phyloP scores from a whole-genome alignment of 805 yeast species.

The Candida easanensis region DNA sequence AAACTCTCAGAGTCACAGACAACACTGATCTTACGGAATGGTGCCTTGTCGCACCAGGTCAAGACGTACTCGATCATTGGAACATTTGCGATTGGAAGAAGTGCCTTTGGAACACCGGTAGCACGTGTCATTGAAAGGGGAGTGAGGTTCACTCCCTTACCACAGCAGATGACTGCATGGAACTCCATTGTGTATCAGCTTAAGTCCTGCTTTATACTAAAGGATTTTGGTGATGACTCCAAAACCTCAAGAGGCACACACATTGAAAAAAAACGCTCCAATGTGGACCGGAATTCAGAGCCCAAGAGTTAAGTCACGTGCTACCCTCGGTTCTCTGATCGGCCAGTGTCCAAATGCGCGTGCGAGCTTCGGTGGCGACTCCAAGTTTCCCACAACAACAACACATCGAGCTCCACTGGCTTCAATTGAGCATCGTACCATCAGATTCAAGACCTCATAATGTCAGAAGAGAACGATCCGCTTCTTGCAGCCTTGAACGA shows the following conservation, averaged over 20 bases:
- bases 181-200: slow-evolving; percentile 74
- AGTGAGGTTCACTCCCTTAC: slow-evolving; percentile 67
- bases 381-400: background rate
- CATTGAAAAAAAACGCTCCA: background rate
- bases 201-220: background rate
- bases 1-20: slow-evolving; percentile 50
- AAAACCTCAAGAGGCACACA: background rate
- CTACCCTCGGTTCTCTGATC: too few relatives aligned
- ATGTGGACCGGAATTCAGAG: too few relatives aligned
- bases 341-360: too few relatives aligned
- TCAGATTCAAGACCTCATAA: slow-evolving; percentile 18
- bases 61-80: slow-evolving; percentile 86
- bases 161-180: slow-evolving; percentile 89
- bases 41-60: slow-evolving; percentile 90
- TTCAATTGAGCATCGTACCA: background rate
- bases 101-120: slow-evolving; percentile 75
- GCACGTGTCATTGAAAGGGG: slow-evolving; percentile 68
- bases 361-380: background rate
- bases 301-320: too few relatives aligned
- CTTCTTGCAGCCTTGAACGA: slow-evolving; percentile 58
- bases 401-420: background rate
- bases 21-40: slow-evolving; percentile 66
- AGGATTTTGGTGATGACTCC: background rate
- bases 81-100: slow-evolving; percentile 84
- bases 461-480: slow-evolving; percentile 74